Conservation (phyloP, 2,329 filamentous ascomycete genomes). For the Geoglossum cookeanum region DNA sequence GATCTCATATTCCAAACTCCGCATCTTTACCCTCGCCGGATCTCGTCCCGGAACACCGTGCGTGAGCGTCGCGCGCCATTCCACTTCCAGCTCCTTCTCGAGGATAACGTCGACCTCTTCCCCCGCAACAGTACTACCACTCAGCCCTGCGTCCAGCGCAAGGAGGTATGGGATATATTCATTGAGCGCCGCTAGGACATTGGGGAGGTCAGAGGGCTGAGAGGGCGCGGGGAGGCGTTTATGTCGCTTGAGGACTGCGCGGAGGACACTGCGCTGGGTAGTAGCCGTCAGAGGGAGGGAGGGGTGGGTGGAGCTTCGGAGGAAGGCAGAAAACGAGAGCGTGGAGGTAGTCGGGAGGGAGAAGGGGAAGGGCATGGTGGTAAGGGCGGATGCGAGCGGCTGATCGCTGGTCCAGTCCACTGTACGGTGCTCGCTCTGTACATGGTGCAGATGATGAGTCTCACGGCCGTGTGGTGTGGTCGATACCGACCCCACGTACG, state of each 20-base stretch:
- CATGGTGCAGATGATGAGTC: no score
- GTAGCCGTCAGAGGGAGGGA: constrained; percentile 70
- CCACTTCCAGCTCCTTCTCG: constrained; percentile 44
- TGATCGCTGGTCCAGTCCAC: no score
- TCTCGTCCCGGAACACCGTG: constrained; percentile 35
- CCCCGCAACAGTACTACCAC: constrained; percentile 29
- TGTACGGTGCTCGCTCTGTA: no score
- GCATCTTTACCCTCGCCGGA: constrained; percentile 45
- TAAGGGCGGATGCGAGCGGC: no score
- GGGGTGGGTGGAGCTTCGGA: constrained; percentile 67
- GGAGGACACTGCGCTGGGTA: constrained; percentile 64
- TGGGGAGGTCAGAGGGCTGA: constrained; percentile 50
- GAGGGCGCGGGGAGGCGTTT: constrained; percentile 62
- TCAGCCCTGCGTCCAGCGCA: constrained; percentile 55
- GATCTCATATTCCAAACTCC: constrained; percentile 65
- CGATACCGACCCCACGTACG: no score
- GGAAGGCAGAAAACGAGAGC: constrained; percentile 60
- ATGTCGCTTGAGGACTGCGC: constrained; percentile 70
- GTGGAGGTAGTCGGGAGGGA: constrained; percentile 74
- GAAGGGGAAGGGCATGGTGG: constrained; percentile 72
- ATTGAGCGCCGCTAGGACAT: constrained; percentile 48
- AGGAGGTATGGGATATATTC: constrained; percentile 72
- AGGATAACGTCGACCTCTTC: constrained; percentile 51
- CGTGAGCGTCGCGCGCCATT: constrained; percentile 70
- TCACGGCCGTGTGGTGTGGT: no score